Evolutionary conservation across 2,329 filamentous ascomycete species (phyloP), one percentile per base, ranked within the genome.

Genomic region (Penicillium sp.): DNA sequence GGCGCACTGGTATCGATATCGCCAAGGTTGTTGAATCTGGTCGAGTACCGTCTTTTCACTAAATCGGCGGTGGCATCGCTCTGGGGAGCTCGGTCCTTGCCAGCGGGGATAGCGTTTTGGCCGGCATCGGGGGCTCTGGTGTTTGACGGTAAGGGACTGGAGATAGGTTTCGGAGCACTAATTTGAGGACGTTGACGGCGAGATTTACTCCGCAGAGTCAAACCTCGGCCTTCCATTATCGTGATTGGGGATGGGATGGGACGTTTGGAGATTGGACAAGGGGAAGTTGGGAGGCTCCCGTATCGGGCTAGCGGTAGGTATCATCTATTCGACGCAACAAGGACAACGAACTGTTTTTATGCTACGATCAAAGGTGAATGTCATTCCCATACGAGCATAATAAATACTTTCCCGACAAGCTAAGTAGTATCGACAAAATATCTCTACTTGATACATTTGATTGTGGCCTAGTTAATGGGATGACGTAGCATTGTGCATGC

Each of bases 1-100:
- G 91, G 85, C 21, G 84, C 85, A 55, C 84, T 86, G 64, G 83
- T 80, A 66, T 88, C 84, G 67, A 90, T 87, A 58, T 85, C 79
- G 1, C 90, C 89, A 1, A 88, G 75, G 63, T 90, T 87, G 67
- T 92, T 93, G 74, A 97, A 96, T 59, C 93, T 88, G 43, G 93
- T 93, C 39, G 95, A 98, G 76, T 98, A 99, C 66, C 95, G 84
- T 66, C 92, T 85, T 79, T 98, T 98, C 57, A 99, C 93, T 53
- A 98, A 81, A 73, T 99, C 93, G 19, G 86, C 85, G 43, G 86
- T 88, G 66, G 84, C 82, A 56, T 72, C 79, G 53, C 76, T 78
- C 55, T 76, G 70, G 60, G 77, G 76, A 39, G 76, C 73, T 53
- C 77, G 72, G 63, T 79, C 75, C 37, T 74, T 73, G 39, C 61